phyloP scores from a whole-genome alignment of 2,329 filamentous ascomycete genomes.

The Cadophora luteo-olivacea region DNA sequence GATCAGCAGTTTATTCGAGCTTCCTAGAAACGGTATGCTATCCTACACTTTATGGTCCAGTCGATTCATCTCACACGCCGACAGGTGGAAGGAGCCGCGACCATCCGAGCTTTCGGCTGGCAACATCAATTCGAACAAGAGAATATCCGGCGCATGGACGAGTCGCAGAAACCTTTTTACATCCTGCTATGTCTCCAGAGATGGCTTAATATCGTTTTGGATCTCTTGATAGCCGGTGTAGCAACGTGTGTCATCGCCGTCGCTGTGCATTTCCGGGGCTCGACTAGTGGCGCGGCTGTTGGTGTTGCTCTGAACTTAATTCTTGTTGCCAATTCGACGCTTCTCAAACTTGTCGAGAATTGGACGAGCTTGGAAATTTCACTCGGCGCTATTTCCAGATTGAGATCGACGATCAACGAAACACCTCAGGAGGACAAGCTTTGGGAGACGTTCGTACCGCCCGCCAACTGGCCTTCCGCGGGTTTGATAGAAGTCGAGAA shows the following conservation, averaged over 20 bases:
- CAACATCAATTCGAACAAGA: conserved; percentile 47
- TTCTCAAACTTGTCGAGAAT: conserved; percentile 51
- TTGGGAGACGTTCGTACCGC: conserved; percentile 16
- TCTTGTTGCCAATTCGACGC: conserved; percentile 45
- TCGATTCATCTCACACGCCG: conserved; percentile 50
- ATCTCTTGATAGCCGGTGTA: conserved; percentile 23
- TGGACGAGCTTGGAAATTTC: conserved; percentile 65
- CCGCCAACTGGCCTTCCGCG: conserved; percentile 42
- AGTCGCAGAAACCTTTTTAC: conserved; percentile 63
- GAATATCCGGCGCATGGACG: conserved; percentile 56
- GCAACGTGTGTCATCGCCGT: conserved; percentile 43
- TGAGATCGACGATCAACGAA: conserved; percentile 54
- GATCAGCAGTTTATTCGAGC: neutral
- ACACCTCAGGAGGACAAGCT: conserved; percentile 45
- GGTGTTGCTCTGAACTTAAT: conserved; percentile 48
- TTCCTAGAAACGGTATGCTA: conserved; percentile 34
- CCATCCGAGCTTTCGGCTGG: conserved; percentile 54
- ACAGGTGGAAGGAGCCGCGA: conserved; percentile 49
- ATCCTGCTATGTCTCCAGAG: conserved; percentile 61
- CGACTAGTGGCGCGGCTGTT: neutral
- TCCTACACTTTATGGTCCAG: conserved; percentile 40
- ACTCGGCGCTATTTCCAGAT: conserved; percentile 60
- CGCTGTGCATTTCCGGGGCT: neutral
- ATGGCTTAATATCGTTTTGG: conserved; percentile 58
- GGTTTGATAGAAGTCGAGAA: conserved; percentile 41